These are phyloP conservation scores for Cladosporium sp. DNA, from an alignment of 2,329 filamentous ascomycete genomes.

Conservation along the genomic window DNA sequence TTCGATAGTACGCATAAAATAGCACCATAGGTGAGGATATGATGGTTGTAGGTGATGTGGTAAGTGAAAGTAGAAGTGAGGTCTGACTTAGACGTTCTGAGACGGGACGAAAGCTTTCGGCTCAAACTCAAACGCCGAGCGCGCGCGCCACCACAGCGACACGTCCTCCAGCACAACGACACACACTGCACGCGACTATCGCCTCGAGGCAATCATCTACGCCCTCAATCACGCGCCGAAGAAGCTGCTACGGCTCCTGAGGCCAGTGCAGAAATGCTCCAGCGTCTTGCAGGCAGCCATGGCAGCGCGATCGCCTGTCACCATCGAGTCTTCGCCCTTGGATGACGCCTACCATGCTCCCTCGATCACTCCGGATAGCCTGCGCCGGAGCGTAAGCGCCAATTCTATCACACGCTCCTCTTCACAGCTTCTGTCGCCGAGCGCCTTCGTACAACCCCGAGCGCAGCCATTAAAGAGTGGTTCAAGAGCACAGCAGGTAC, in stretches of 20 bases:
- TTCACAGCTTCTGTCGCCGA: conserved; percentile 11
- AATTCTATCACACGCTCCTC: background rate
- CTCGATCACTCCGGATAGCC: conserved; percentile 24
- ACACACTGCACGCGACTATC: conserved; percentile 2
- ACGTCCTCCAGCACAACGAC: background rate
- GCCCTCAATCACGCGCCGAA: conserved; percentile 2
- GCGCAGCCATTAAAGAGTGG: conserved; percentile 17
- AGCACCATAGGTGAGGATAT: background rate
- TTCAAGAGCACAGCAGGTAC: conserved; percentile 18
- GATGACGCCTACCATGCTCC: conserved; percentile 21
- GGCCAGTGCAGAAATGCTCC: conserved; percentile 21
- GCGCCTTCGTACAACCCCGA: conserved; percentile 12
- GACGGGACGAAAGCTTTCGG: background rate
- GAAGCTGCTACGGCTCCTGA: conserved; percentile 13
- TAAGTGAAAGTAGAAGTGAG: background rate
- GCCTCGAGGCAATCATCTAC: background rate
- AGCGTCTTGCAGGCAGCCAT: conserved; percentile 20
- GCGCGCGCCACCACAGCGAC: conserved; percentile 4
- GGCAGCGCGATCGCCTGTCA: conserved; percentile 26
- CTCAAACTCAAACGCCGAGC: background rate
- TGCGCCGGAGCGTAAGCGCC: conserved; percentile 4
- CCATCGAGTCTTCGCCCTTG: conserved; percentile 28
- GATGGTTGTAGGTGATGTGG: background rate
- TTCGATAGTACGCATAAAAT: too few relatives aligned
- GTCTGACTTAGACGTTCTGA: background rate